These are phyloP conservation scores for Scedosporium apiospermum DNA, from an alignment of 2,329 filamentous ascomycete species.

Conservation along the genomic window DNA sequence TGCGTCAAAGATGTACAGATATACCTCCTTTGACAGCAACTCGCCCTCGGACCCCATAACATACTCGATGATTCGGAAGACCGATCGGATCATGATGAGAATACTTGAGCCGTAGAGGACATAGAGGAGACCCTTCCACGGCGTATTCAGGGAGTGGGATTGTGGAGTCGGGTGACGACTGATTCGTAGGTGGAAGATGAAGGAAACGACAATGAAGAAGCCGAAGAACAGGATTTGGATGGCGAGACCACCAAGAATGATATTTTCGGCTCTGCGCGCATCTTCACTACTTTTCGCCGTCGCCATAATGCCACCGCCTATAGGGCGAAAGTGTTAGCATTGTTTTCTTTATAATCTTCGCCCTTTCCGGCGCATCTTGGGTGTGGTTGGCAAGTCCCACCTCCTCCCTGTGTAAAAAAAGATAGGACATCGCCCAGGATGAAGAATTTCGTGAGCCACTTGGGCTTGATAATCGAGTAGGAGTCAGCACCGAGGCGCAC, in stretches of 20 bases:
- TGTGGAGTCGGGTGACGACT: conserved; percentile 11
- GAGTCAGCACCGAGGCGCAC: conserved; percentile 25
- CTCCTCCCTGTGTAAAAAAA: conserved; percentile 24
- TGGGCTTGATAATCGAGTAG: conserved; percentile 29
- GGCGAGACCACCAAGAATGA: conserved; percentile 42
- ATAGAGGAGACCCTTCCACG: conserved; percentile 19
- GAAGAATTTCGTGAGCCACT: conserved; percentile 41
- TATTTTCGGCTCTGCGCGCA: conserved; percentile 28
- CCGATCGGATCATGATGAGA: conserved; percentile 30
- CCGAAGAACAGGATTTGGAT: conserved; percentile 46
- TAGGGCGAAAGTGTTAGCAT: background rate
- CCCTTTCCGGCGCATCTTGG: background rate
- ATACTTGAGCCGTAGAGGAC: conserved; percentile 18
- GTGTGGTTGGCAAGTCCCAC: conserved; percentile 6
- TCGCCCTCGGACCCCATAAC: conserved; percentile 23
- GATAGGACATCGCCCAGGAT: conserved; percentile 38
- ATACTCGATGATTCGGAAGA: conserved; percentile 34
- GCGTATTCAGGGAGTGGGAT: conserved; percentile 15
- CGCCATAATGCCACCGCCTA: conserved; percentile 18
- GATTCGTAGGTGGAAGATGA: conserved; percentile 32
- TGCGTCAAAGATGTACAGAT: conserved; percentile 28
- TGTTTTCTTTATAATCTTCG: background rate
- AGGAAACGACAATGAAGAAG: conserved; percentile 38
- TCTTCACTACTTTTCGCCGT: conserved; percentile 14
- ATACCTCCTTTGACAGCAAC: conserved; percentile 24